These are phyloP conservation scores for Centrapalus pauciflorus DNA, from an alignment of 129 eudicot genomes.

Conservation along the genomic window DNA sequence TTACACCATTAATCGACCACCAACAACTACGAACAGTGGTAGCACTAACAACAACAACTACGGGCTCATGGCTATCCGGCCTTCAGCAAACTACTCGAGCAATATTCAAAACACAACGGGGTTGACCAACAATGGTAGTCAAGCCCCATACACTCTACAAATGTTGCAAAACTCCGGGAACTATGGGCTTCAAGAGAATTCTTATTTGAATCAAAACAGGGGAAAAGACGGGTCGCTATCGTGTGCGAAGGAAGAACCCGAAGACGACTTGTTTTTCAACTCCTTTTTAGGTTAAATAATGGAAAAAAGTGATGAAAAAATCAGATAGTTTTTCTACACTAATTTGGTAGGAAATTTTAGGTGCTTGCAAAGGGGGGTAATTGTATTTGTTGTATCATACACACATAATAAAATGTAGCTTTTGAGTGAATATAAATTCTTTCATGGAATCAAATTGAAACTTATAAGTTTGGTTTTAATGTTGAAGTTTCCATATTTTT, in stretches of 20 bases:
- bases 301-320: background rate
- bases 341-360: constrained; percentile 25
- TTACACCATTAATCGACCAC: constrained; percentile 47
- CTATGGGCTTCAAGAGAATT: constrained; percentile 31
- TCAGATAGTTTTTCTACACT: constrained; percentile 15
- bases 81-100: constrained; percentile 37
- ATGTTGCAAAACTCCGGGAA: constrained; percentile 51
- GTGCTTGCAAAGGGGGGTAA: background rate
- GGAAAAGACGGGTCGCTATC: constrained; percentile 25
- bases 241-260: constrained; percentile 73
- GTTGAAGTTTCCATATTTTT: too few relatives aligned
- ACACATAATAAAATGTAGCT: constrained; percentile 12
- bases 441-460: background rate
- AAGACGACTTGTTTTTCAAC: constrained; percentile 56
- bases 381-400: constrained; percentile 23
- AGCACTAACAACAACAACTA: constrained; percentile 23
- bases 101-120: constrained; percentile 30
- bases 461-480: too few relatives aligned
- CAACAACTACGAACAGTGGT: constrained; percentile 22
- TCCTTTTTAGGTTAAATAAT: constrained; percentile 36
- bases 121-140: constrained; percentile 37
- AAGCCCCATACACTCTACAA: constrained; percentile 71
- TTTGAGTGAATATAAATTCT: constrained; percentile 10
- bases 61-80: constrained; percentile 55
- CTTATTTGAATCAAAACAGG: constrained; percentile 37